phyloP scores from a whole-genome alignment of 306 rosid genomes.

The Cicer cuneatum region DNA sequence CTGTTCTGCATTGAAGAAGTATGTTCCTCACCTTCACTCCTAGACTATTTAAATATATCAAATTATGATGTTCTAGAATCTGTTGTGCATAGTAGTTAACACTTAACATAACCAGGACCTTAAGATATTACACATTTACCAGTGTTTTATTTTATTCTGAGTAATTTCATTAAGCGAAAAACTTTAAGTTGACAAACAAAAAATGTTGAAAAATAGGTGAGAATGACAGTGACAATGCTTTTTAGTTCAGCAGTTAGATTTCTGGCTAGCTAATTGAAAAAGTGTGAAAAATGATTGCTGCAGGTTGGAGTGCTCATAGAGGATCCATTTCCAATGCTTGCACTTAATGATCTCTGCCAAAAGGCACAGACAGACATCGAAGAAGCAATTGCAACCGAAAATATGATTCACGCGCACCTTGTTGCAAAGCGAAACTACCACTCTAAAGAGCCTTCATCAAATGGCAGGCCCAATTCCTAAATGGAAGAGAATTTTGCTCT shows the following conservation, averaged over 20 bases:
- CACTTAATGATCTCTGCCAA: conserved; percentile 76
- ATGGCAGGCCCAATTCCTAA: conserved; percentile 73
- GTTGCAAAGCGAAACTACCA: conserved; percentile 58
- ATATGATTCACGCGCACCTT: conserved; percentile 55
- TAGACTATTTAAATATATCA: conserved; percentile 27
- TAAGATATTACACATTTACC: not conserved
- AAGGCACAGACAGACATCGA: conserved; percentile 61
- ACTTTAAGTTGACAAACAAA: conserved; percentile 5
- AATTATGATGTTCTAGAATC: conserved; percentile 33
- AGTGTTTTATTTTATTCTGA: conserved; percentile 7
- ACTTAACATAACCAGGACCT: conserved; percentile 13
- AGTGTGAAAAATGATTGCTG: conserved; percentile 35
- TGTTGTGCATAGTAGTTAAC: conserved; percentile 19
- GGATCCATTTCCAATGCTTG: conserved; percentile 93
- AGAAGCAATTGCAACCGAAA: conserved; percentile 62
- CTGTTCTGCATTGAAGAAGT: conserved; percentile 98
- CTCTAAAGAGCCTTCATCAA: conserved; percentile 60
- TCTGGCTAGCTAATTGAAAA: conserved; percentile 12
- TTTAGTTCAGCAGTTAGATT: conserved; percentile 27
- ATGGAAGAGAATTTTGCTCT: conserved; percentile 28
- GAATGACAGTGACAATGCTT: conserved; percentile 23
- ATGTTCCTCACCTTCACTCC: conserved; percentile 38
- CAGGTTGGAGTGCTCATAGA: conserved; percentile 97
- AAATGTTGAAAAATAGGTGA: conserved; percentile 2
- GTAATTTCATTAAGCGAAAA: conserved; percentile 2